A percentile compares a stretch with the other conserved stretches of the same genome.
These are phyloP conservation scores for Castanopsis chinensis DNA, from an alignment of 306 rosid species.

Conservation along the genomic window DNA sequence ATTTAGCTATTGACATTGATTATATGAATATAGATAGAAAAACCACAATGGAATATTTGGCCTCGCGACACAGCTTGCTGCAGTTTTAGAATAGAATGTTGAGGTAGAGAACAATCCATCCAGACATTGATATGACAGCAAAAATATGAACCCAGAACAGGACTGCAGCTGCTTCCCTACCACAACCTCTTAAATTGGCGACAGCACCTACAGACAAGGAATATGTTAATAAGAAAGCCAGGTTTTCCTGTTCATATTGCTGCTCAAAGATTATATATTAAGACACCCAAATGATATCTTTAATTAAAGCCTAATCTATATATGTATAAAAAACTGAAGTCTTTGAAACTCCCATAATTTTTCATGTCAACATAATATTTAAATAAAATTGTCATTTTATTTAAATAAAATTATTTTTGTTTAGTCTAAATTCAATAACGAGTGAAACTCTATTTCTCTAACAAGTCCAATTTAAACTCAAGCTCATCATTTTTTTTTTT, in stretches of 20 bases:
- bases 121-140: constrained; percentile 90
- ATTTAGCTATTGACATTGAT: constrained; percentile 19
- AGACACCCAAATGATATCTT: background rate
- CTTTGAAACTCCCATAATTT: too few relatives aligned
- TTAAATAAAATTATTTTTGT: too few relatives aligned
- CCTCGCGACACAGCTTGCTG: background rate
- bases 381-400: too few relatives aligned
- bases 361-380: too few relatives aligned
- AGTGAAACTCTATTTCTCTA: too few relatives aligned
- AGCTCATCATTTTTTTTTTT: too few relatives aligned
- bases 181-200: constrained; percentile 97
- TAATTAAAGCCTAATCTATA: background rate
- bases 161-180: constrained; percentile 88
- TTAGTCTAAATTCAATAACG: too few relatives aligned
- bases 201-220: constrained; percentile 68
- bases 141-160: constrained; percentile 97
- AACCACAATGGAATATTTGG: background rate
- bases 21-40: constrained; percentile 10
- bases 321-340: too few relatives aligned
- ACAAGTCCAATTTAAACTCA: too few relatives aligned
- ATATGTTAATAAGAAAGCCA: constrained; percentile 3
- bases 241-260: background rate
- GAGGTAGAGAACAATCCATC: constrained; percentile 74
- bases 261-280: background rate
- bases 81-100: constrained; percentile 64